These are phyloP conservation scores for Ophiostoma sp. DNA, from an alignment of 2,329 filamentous ascomycete species.

Conservation along the genomic window DNA sequence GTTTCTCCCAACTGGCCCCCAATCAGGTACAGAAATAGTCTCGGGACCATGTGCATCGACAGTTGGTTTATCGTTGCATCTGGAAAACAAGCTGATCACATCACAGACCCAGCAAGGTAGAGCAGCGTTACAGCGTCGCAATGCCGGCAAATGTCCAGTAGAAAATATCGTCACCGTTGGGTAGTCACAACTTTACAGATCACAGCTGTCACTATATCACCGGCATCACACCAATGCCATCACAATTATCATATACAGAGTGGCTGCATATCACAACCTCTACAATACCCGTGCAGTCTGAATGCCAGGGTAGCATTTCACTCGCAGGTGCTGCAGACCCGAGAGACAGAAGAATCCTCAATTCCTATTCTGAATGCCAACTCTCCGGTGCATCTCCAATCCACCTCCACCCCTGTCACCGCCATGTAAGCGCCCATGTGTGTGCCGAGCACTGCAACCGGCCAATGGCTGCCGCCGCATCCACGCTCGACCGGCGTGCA, in stretches of 20 bases:
- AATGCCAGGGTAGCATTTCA: not conserved
- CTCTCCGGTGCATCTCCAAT: no score
- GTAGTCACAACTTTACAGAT: not conserved
- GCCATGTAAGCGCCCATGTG: not conserved
- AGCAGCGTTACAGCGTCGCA: not conserved
- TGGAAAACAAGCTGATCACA: not conserved
- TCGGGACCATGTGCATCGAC: not conserved
- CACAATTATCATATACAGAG: not conserved
- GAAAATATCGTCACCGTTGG: not conserved
- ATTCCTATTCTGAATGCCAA: not conserved
- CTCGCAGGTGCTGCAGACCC: not conserved
- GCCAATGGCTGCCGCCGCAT: conserved; percentile 5
- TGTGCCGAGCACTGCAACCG: not conserved
- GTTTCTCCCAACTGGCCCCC: not conserved
- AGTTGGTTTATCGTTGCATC: not conserved
- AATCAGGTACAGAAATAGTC: not conserved
- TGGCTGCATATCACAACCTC: not conserved
- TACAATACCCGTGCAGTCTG: not conserved
- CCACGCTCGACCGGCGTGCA: not conserved
- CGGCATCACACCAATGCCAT: not conserved
- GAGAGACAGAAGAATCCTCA: not conserved
- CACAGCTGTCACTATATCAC: not conserved
- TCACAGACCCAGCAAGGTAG: not conserved
- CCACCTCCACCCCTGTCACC: not conserved
- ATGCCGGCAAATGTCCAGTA: not conserved